A percentile compares a stretch with the other conserved stretches of the same genome.
Evolutionary conservation across 306 rosid species (phyloP).

Genomic region (Dalbergia oliveri): DNA sequence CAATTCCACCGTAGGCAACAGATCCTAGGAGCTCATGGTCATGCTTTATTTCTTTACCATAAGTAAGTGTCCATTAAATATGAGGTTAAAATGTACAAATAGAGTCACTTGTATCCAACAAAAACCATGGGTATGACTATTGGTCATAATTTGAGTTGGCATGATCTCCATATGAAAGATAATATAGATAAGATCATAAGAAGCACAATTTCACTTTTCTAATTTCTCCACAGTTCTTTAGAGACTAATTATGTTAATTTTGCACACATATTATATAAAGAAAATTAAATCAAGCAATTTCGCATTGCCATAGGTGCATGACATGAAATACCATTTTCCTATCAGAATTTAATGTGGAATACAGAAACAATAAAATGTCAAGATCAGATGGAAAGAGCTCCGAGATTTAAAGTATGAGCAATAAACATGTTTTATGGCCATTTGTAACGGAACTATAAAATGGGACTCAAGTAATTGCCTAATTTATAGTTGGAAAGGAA

Average conservation of each 20-base stretch:
- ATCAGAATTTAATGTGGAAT: not conserved
- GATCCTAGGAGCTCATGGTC: not conserved
- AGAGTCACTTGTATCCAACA: constrained; percentile 10
- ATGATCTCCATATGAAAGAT: not conserved
- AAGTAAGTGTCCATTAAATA: not conserved
- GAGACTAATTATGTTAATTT: not conserved
- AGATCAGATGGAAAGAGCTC: not conserved
- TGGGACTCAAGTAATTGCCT: constrained; percentile 39
- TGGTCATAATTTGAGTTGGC: not conserved
- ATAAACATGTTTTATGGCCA: constrained; percentile 2
- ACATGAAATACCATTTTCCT: not conserved
- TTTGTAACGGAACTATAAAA: constrained; percentile 11
- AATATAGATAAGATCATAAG: not conserved
- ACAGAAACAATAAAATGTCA: not conserved
- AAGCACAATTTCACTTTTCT: not conserved
- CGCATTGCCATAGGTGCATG: not conserved
- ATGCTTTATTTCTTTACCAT: not conserved
- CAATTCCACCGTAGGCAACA: not conserved
- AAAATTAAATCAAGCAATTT: not conserved
- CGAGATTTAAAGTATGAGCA: not conserved
- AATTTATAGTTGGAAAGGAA: constrained; percentile 46
- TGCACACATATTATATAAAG: not conserved
- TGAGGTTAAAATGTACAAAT: not conserved
- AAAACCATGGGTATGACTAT: not conserved
- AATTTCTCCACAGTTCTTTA: not conserved